A percentile compares a stretch with the other conserved stretches of the same genome.
These are phyloP conservation scores for Apiotrichum laibachii DNA, from an alignment of 1,284 basidiomycete species.

Conservation along the genomic window DNA sequence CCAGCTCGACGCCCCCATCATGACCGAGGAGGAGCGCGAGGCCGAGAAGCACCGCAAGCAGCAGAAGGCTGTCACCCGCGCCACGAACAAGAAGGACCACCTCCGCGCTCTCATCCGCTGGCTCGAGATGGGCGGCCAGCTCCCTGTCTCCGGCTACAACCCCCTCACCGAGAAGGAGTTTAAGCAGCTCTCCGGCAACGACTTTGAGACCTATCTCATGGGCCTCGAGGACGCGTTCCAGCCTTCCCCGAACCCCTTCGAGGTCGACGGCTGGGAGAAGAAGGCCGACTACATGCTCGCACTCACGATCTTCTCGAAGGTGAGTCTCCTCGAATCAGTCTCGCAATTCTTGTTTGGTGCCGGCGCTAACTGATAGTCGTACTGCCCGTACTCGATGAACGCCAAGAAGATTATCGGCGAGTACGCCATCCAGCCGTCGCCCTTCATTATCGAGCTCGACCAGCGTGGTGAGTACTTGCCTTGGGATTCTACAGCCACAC, in stretches of 20 bases:
- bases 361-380: slow-evolving; percentile 28
- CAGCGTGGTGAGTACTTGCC: slow-evolving; percentile 40
- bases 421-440: slow-evolving; percentile 39
- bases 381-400: slow-evolving; percentile 50
- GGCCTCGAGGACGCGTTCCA: slow-evolving; percentile 23
- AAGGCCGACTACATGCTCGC: slow-evolving; percentile 35
- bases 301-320: slow-evolving; percentile 50
- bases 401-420: slow-evolving; percentile 45
- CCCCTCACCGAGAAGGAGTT: slow-evolving; percentile 28
- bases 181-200: slow-evolving; percentile 30
- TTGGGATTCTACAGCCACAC: background rate
- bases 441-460: slow-evolving; percentile 51
- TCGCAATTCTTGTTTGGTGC: background rate
- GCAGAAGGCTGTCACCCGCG: slow-evolving; percentile 20
- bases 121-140: slow-evolving; percentile 40
- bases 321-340: slow-evolving; percentile 17
- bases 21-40: slow-evolving; percentile 36
- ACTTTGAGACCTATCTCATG: slow-evolving; percentile 32
- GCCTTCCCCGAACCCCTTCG: slow-evolving; percentile 26
- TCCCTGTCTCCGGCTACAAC: slow-evolving; percentile 30
- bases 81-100: slow-evolving; percentile 17
- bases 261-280: slow-evolving; percentile 34
- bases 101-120: slow-evolving; percentile 42
- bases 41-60: slow-evolving; percentile 36
- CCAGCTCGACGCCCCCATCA: slow-evolving; percentile 8